Evolutionary conservation across 2,329 filamentous ascomycete species (phyloP).

Genomic region (Fonsecaea erecta): DNA sequence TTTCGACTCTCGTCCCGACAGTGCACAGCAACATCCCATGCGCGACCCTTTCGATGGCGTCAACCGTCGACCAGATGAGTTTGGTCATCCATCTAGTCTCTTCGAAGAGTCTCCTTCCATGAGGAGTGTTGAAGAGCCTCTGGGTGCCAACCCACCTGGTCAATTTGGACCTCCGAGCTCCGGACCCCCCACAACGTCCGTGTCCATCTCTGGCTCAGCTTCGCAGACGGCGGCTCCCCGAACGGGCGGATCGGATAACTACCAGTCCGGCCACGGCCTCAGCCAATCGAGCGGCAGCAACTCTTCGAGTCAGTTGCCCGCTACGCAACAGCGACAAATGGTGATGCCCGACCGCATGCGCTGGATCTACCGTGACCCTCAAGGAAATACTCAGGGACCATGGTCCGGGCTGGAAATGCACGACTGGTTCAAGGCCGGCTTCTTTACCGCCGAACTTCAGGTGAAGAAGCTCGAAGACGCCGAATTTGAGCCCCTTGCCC

Average conservation of each 20-base stretch:
- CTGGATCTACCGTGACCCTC: conserved; percentile 97
- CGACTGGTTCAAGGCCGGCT: conserved; percentile 98
- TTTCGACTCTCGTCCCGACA: conserved; percentile 33
- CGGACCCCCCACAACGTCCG: conserved; percentile 20
- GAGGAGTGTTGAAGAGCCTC: conserved; percentile 30
- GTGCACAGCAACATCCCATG: conserved; percentile 32
- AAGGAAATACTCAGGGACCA: conserved; percentile 88
- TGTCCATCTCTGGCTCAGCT: conserved; percentile 20
- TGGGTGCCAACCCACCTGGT: conserved; percentile 4
- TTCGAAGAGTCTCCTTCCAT: conserved; percentile 31
- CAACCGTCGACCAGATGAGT: conserved; percentile 30
- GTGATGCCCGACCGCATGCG: conserved; percentile 99
- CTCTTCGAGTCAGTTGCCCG: conserved; percentile 62
- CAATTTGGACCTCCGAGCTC: conserved; percentile 20
- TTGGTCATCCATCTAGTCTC: conserved; percentile 24
- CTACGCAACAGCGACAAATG: conserved; percentile 80
- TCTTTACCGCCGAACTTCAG: conserved; percentile 91
- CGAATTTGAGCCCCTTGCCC: conserved; percentile 92
- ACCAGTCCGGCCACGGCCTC: conserved; percentile 43
- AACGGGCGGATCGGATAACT: conserved; percentile 23
- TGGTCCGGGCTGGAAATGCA: conserved; percentile 99
- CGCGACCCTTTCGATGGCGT: conserved; percentile 34
- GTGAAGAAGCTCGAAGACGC: conserved; percentile 93
- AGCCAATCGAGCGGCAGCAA: conserved; percentile 40
- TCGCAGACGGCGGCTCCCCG: conserved; percentile 21